Base-by-base conservation (phyloP, 345 rosid species). In the Camelina sativa region DNA sequence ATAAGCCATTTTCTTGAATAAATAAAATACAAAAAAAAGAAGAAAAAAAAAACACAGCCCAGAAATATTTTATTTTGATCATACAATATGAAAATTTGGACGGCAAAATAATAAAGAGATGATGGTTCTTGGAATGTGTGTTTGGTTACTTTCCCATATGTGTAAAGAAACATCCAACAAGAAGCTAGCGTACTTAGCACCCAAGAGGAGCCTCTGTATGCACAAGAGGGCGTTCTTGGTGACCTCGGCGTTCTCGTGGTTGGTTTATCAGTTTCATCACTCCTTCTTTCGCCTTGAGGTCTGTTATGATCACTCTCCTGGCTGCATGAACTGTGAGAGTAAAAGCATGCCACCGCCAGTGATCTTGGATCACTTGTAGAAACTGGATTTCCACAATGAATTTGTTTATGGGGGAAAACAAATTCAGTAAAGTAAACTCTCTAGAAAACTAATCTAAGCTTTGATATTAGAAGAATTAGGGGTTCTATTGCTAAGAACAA, bases 101-200 rank as follows among this genome's bases (percentile, higher is more conserved):
- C 17, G 35, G 50, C 57, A 46, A 57, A 65, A 53, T 22, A 73
- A 73, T 73, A 54, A 73, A 73, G 65, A 73, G 71, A 64, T 63
- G 57, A 55, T 55, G 53, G 34, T 30, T 30, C 34, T 30, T 30
- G 34, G 34, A 30, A 30, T 28, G 32, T 28, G 25, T 23, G 25
- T 23, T 23, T 23, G 25, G 25, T 23, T 23, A 23, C 25, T 23
- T 23, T 23, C 25, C 43, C 44, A 40, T 40, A 40, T 40, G 2
- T 10, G 22, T 11, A 52, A 52, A 63, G 65, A 32, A 54, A 35
- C 58, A 67, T 38, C 30, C 11, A 19, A 96, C 86, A 93, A 85
- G 82, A 93, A 93, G 87, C 98, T 91, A 2, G 97, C 97, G 59
- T 93, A 93, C 84, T 91, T 91, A 50, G 92, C 90, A 4, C 97